Base-by-base conservation (phyloP, 225 moss, liverwort and hornwort species). In the Marchantia polymorpha region DNA sequence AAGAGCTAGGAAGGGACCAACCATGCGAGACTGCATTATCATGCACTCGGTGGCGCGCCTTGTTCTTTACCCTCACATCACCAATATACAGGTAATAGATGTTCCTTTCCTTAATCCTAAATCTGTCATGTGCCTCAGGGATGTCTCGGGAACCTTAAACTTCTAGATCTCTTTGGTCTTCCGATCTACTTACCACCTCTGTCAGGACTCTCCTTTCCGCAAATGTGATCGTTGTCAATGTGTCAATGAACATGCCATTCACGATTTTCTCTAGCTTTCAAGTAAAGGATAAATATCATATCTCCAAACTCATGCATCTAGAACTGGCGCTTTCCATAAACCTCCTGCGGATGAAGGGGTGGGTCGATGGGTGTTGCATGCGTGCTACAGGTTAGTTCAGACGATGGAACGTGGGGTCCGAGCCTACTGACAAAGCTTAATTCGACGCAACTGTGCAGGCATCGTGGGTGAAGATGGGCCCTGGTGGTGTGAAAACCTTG, bases 401-500 rank as follows among this genome's bases (percentile, higher is more conserved):
- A 15, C 4, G 14, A 5, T 16, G 16, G 4, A 58, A 58, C 17
- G 50, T 39, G 39, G 39, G 39, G 39, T 39, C 39, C 39, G 3
- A 39, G 39, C 39, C 39, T 39, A 39, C 39, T 39, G 5, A 39
- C 39, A 0, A 46, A 9, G 1, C 51, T 50, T 23, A 71, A 50
- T 19, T 50, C 16, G n/a, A 22, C 25, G 27, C 14, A 73, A 26
- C 15, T 52, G 63, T 86, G 69, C 87, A 93, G 96, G 96, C 96
- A 72, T 96, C 93, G 19, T 96, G 96, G 96, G 96, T 96, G 39
- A 96, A 96, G 85, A 96, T 96, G 96, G 96, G 96, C 60, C 93
- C 93, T 74, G 88, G 92, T 83, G 96, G 96, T 51, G 96, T 93
- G 68, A 85, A 92, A 81, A 86, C 93, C 27, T 88, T 96, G 56